Evolutionary conservation across 805 yeast genomes (phyloP).

Genomic region (Yamadazyma insecticola): DNA sequence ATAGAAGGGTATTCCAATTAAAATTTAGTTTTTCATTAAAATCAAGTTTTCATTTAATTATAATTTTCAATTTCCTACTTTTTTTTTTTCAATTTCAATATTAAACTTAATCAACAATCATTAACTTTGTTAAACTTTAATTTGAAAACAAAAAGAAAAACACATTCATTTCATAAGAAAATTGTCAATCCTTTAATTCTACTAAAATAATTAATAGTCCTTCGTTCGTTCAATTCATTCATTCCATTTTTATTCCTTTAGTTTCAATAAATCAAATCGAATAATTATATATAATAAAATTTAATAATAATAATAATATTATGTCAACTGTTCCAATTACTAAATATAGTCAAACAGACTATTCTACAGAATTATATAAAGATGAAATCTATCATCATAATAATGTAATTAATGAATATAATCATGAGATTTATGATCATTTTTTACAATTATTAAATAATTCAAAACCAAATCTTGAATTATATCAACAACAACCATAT

Average conservation of each 20-base stretch:
- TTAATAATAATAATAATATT: too few relatives aligned
- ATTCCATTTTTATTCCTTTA: too few relatives aligned
- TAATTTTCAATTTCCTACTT: conserved; percentile 3
- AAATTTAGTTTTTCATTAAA: neutral
- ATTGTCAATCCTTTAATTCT: too few relatives aligned
- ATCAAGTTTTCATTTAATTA: conserved; percentile 1
- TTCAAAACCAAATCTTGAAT: conserved; percentile 44
- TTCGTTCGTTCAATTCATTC: neutral
- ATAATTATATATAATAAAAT: too few relatives aligned
- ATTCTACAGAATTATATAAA: conserved; percentile 47
- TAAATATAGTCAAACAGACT: conserved; percentile 39
- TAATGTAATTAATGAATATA: conserved; percentile 45
- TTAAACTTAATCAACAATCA: neutral
- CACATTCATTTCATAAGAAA: neutral
- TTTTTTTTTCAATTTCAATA: neutral
- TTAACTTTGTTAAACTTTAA: too few relatives aligned
- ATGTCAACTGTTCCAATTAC: conserved; percentile 1
- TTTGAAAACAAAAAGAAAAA: too few relatives aligned
- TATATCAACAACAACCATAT: conserved; percentile 87
- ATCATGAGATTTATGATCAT: conserved; percentile 42
- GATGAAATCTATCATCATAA: conserved; percentile 47
- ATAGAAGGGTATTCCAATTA: neutral
- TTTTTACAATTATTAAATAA: conserved; percentile 27
- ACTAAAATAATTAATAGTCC: too few relatives aligned
- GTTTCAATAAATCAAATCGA: neutral